A percentile compares a stretch with the other conserved stretches of the same genome.
Conservation (phyloP, 2,329 filamentous ascomycete species). For the Curvularia eragrostidis region DNA sequence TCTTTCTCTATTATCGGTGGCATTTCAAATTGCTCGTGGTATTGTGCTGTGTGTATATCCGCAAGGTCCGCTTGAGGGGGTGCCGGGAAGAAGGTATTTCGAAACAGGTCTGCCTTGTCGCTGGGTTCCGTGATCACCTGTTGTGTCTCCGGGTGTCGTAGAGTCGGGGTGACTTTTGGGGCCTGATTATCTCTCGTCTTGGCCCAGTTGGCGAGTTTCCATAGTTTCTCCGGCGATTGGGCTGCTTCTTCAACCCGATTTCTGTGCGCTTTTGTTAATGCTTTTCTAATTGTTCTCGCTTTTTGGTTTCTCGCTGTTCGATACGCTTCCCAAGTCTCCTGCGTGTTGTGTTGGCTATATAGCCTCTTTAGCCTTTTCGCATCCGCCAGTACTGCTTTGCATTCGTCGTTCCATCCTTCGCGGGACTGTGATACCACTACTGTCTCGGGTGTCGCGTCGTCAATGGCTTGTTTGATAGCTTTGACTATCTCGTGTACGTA, state of each 20-base stretch:
- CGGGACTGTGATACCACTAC: conserved; percentile 6
- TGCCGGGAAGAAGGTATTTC: conserved; percentile 27
- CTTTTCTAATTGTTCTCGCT: conserved; percentile 30
- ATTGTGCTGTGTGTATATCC: conserved; percentile 23
- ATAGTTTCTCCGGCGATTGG: too few relatives aligned
- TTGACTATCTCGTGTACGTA: conserved; percentile 7
- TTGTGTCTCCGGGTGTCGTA: conserved; percentile 20
- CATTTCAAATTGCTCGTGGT: conserved; percentile 24
- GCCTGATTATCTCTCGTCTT: too few relatives aligned
- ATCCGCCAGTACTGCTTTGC: conserved; percentile 16
- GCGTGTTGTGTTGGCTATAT: conserved; percentile 10
- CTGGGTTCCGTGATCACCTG: conserved; percentile 11
- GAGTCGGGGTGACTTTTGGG: background rate
- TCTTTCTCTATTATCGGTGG: conserved; percentile 18
- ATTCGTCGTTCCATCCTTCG: conserved; percentile 19
- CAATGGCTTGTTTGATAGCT: conserved; percentile 13
- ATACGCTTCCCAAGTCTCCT: conserved; percentile 22
- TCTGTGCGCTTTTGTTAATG: conserved; percentile 14
- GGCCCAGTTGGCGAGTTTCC: too few relatives aligned
- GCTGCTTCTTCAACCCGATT: too few relatives aligned
- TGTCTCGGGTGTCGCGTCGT: too few relatives aligned
- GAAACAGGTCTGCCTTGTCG: conserved; percentile 20
- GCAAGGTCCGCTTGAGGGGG: conserved; percentile 18
- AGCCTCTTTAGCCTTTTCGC: conserved; percentile 15
- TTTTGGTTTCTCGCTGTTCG: conserved; percentile 31